phyloP scores from a whole-genome alignment of 2,329 filamentous ascomycete species.

The Pseudogymnoascus sp. region DNA sequence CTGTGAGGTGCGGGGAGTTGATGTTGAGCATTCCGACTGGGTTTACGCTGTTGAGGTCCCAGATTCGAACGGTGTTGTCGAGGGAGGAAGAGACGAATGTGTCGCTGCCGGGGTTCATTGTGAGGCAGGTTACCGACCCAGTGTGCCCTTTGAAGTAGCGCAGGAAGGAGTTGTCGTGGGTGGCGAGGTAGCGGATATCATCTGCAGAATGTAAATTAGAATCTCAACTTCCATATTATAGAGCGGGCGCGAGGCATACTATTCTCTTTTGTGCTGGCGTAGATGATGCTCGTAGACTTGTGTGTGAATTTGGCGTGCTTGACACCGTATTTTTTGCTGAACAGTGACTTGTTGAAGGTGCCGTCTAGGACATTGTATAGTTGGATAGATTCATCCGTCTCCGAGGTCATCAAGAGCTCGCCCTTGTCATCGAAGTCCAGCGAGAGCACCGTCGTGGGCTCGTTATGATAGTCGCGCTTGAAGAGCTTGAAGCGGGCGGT shows the following conservation, averaged over 20 bases:
- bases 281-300: conserved; percentile 82
- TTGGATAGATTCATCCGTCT: conserved; percentile 91
- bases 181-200: conserved; percentile 78
- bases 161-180: conserved; percentile 92
- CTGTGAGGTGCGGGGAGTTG: conserved; percentile 70
- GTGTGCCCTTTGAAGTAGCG: conserved; percentile 94
- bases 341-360: conserved; percentile 76
- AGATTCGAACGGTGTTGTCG: conserved; percentile 85
- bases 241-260: conserved; percentile 39
- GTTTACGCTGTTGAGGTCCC: conserved; percentile 70
- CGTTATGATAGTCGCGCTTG: conserved; percentile 19
- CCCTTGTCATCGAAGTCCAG: conserved; percentile 95
- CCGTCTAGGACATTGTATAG: conserved; percentile 92
- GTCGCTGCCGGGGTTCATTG: conserved; percentile 78
- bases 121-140: conserved; percentile 71
- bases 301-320: conserved; percentile 94
- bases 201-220: conserved; percentile 38
- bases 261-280: conserved; percentile 92
- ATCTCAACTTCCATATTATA: background rate
- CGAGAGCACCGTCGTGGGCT: conserved; percentile 64
- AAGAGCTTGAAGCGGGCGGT: conserved; percentile 42
- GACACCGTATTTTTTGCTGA: conserved; percentile 94
- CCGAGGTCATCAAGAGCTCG: conserved; percentile 82
- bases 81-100: conserved; percentile 86
- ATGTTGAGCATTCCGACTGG: conserved; percentile 76